These are phyloP conservation scores for Phytophthora ohioensis DNA, from an alignment of 352 stramenopile species.

Conservation along the genomic window DNA sequence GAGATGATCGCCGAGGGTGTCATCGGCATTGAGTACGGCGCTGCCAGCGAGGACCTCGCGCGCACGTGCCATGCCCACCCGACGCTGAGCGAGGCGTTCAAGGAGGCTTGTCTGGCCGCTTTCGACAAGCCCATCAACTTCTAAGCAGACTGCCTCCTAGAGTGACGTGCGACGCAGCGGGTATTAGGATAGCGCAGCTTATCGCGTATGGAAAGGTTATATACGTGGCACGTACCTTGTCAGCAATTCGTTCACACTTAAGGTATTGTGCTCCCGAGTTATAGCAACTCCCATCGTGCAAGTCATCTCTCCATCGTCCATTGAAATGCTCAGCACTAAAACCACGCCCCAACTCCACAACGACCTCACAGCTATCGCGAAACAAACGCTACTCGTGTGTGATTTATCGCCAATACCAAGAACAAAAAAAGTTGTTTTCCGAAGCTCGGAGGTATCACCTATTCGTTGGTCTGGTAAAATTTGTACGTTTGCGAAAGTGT, in stretches of 20 bases:
- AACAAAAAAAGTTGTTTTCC: too few relatives aligned
- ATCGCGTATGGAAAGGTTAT: constrained; percentile 40
- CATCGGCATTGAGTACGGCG: constrained; percentile 99
- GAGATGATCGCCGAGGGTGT: constrained; percentile 99
- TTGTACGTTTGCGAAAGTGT: too few relatives aligned
- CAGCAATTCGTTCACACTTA: background rate
- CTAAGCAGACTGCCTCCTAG: constrained; percentile 75
- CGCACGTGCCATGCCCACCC: constrained; percentile 98
- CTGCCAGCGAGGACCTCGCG: constrained; percentile 98
- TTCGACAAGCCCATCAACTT: constrained; percentile 99
- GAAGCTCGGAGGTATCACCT: too few relatives aligned
- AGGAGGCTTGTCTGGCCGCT: constrained; percentile 98
- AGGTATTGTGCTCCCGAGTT: too few relatives aligned
- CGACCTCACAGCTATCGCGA: too few relatives aligned
- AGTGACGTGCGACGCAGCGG: constrained; percentile 12
- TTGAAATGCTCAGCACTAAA: too few relatives aligned
- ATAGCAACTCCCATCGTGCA: too few relatives aligned
- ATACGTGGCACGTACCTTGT: constrained; percentile 25
- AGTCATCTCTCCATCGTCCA: too few relatives aligned
- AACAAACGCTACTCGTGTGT: too few relatives aligned
- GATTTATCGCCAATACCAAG: too few relatives aligned
- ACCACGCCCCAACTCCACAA: too few relatives aligned
- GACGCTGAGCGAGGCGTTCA: constrained; percentile 99
- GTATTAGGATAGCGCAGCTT: constrained; percentile 26
- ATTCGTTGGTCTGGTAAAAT: too few relatives aligned